Percentiles rank a stretch among this genome's conserved stretches.
phyloP scores from a whole-genome alignment of 331 rosid species.

The Quercus phellos region DNA sequence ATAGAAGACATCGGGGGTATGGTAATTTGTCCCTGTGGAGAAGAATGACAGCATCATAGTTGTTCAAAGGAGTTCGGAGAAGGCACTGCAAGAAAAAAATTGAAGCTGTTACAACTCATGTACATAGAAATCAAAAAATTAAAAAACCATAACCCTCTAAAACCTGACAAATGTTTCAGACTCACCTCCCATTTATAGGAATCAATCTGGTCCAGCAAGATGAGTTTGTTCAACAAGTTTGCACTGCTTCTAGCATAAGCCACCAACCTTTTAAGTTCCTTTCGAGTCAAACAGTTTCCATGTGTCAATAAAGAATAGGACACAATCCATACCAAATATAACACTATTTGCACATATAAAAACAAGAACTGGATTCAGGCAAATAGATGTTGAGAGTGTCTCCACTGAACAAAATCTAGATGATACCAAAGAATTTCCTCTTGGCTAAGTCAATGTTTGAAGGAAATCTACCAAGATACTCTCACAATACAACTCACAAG shows the following conservation, averaged over 20 bases:
- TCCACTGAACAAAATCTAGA: not conserved
- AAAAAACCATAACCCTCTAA: not conserved
- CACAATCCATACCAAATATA: not conserved
- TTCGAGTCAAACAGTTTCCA: conserved; percentile 15
- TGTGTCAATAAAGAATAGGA: not conserved
- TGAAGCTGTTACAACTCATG: not conserved
- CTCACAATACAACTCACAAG: not conserved
- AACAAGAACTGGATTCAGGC: conserved; percentile 12
- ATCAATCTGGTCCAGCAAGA: conserved; percentile 50
- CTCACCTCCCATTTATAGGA: conserved; percentile 79
- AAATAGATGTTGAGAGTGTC: not conserved
- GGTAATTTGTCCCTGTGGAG: conserved; percentile 82
- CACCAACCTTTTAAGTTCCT: conserved; percentile 80
- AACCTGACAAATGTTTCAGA: conserved; percentile 4
- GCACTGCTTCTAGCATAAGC: conserved; percentile 95
- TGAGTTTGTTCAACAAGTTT: conserved; percentile 57
- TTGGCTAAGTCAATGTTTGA: not conserved
- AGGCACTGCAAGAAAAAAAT: conserved; percentile 58
- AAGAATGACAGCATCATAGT: conserved; percentile 76
- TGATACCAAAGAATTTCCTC: not conserved
- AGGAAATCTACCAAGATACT: conserved; percentile 1
- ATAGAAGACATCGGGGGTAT: conserved; percentile 80
- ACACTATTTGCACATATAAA: not conserved
- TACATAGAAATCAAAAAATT: not conserved
- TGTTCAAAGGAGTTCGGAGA: conserved; percentile 82